Evolutionary conservation across 2,329 filamentous ascomycete genomes (phyloP).

Genomic region (Penicillium sp.): DNA sequence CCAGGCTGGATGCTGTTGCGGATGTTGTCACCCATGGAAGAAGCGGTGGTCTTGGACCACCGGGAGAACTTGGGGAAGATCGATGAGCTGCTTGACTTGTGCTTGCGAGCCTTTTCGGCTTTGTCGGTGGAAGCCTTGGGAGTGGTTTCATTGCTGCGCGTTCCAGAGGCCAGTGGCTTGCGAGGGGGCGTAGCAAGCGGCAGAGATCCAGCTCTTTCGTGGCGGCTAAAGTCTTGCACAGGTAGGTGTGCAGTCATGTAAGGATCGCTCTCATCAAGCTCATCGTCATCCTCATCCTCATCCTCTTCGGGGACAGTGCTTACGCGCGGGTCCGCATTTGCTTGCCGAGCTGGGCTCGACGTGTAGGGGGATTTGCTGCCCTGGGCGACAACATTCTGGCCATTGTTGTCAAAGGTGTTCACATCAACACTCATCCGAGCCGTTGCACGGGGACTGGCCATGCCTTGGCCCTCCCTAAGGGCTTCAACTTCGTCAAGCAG

Average conservation of each 20-base stretch:
- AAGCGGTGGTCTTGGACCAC: conserved; percentile 96
- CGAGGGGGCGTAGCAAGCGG: conserved; percentile 49
- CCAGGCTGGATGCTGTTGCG: conserved; percentile 60
- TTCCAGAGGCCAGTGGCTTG: conserved; percentile 40
- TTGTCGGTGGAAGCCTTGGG: conserved; percentile 53
- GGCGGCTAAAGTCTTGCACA: conserved; percentile 53
- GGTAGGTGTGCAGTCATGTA: conserved; percentile 58
- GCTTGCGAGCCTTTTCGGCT: conserved; percentile 75
- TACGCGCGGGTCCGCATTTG: conserved; percentile 71
- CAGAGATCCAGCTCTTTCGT: conserved; percentile 44
- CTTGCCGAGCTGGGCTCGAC: conserved; percentile 54
- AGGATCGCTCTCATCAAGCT: conserved; percentile 53
- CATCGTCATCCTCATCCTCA: conserved; percentile 72
- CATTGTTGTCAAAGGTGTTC: conserved; percentile 82
- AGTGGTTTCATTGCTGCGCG: conserved; percentile 76
- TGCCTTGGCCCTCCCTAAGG: conserved; percentile 62
- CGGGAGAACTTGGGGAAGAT: conserved; percentile 90
- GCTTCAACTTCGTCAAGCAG: conserved; percentile 89
- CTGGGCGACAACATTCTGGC: conserved; percentile 72
- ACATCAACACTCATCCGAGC: conserved; percentile 59
- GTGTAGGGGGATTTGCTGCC: conserved; percentile 74
- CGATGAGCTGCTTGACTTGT: conserved; percentile 81
- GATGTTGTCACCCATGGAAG: conserved; percentile 78
- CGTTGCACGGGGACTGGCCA: conserved; percentile 28
- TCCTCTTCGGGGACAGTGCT: conserved; percentile 86